Base-by-base conservation (phyloP, 139 green algal species). In the Micromonas commoda region DNA sequence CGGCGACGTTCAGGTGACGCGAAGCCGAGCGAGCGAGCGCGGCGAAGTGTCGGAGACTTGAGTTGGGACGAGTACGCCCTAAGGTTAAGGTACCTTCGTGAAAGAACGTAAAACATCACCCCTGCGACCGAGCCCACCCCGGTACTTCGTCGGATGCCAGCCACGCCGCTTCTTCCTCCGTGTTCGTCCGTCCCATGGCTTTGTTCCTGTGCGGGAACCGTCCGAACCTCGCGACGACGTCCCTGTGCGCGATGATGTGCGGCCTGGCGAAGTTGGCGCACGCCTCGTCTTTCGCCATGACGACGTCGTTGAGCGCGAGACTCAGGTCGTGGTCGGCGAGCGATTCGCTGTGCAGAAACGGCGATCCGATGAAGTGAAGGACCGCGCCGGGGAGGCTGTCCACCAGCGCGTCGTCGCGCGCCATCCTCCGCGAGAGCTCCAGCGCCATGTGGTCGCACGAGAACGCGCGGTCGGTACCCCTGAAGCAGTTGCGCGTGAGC, bases 141-240 rank as follows among this genome's bases (percentile, higher is more conserved):
- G 67, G 67, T 2, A 53, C 33, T 53, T 74, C 33, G 33, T 52
- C 67, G 26, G 33, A 60, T 1, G 35, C 67, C 20, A 74, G 28
- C 67, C 67, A 74, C 3, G 23, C 23, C 26, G 20, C 26, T 3
- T 74, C 67, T 54, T 74, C 67, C 2, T 2, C 33, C 26, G 67
- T 74, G 33, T 20, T 74, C 32, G n/a, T 32, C n/a, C 67, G n/a
- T 28, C 67, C 67, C 35, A 54, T n/a, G 1, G 21, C 28, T 26
- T 52, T n/a, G 67, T 74, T 74, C 33, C 67, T 4, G 67, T 74
- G 67, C 2, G 67, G 67, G 5, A 57, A 74, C 32, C 67, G 6
- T 1, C 67, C 67, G 67, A 74, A 74, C 67, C 24, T 54, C 24
- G 34, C 67, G 24, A 74, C 29, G 1, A 74, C 67, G 5, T 74